Base-by-base conservation (phyloP, 306 rosid genomes). In the Casuarina glauca region DNA sequence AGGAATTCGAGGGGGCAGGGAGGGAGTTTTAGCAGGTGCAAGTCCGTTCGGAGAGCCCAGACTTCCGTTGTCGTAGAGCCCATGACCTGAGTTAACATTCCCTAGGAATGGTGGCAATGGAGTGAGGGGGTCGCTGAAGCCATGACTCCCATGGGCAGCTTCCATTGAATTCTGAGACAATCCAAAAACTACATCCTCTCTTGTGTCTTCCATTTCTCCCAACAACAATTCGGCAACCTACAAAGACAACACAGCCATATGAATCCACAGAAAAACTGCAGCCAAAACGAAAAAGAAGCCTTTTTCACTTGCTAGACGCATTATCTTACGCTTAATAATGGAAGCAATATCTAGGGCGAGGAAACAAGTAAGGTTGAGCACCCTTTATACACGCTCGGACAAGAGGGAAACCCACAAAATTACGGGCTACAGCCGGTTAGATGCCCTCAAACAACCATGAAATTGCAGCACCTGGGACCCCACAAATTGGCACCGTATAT, bases 91-190 rank as follows among this genome's bases (percentile, higher is more conserved):
- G 51, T 19, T 10, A 43, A 49, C 41, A 41, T 3, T 73, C 19
- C 51, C 48, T 2, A 49, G 2, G 62, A 61, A 32, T 72, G 75
- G 43, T 51, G 61, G 75, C 45, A 72, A 50, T 50, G 62, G 75
- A 36, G 15, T 35, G 45, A 43, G 12, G 13, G 32, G 4, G 0
- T 26, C 1, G 75, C 7, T 72, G 15, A 7, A 51, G 48, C 48
- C 36, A 6, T 36, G 62, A 36, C 51, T 74, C 26, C 45, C n/a
- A 10, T 35, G n/a, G 38, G 52, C 2, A 0, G 46, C 46, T 9
- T 50, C 46, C 9, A n/a, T 2, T 51, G 57, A 9, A 69, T 63
- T 63, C 38, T 4, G 13, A 9, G 19, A 11, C 6, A 42, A 11
- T 51, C 20, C 67, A 2, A 6, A 11, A 2, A 3, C 39, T 7